phyloP scores from a whole-genome alignment of 768 basidiomycete genomes.

The Boletus rufocinnamomeus region DNA sequence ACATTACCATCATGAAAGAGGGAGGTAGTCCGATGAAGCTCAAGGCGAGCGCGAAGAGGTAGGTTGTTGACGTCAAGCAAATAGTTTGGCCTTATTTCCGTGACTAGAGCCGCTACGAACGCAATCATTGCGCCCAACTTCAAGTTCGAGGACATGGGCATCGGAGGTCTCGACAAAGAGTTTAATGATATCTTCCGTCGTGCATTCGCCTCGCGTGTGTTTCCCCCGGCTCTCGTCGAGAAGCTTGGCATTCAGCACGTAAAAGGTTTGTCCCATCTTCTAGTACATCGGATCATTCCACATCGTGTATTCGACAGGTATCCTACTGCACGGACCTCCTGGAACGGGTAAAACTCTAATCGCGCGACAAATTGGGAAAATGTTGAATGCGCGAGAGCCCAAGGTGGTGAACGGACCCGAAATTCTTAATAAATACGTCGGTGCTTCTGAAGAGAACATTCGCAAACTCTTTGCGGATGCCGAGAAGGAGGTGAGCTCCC shows the following conservation, averaged over 20 bases:
- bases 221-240: constrained; percentile 94
- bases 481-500: constrained; percentile 78
- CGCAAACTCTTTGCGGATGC: constrained; percentile 98
- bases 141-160: constrained; percentile 99
- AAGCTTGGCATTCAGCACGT: constrained; percentile 98
- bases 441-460: constrained; percentile 96
- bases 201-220: constrained; percentile 98
- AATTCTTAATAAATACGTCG: constrained; percentile 95
- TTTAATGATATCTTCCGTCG: constrained; percentile 97
- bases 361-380: constrained; percentile 98
- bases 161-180: constrained; percentile 94
- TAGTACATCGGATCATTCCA: background rate
- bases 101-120: constrained; percentile 77
- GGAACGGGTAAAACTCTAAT: constrained; percentile 99
- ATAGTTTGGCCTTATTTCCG: constrained; percentile 1
- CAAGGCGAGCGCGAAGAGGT: constrained; percentile 92
- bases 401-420: constrained; percentile 99
- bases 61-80: constrained; percentile 18
- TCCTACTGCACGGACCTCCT: constrained; percentile 93
- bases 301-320: constrained; percentile 51
- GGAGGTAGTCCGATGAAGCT: constrained; percentile 80
- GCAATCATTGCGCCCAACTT: constrained; percentile 97
- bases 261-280: constrained; percentile 63
- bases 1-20: constrained; percentile 86
- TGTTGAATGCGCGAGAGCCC: constrained; percentile 97